These are phyloP conservation scores for Aspergillus proliferans DNA, from an alignment of 2,329 filamentous ascomycete genomes.

Conservation along the genomic window DNA sequence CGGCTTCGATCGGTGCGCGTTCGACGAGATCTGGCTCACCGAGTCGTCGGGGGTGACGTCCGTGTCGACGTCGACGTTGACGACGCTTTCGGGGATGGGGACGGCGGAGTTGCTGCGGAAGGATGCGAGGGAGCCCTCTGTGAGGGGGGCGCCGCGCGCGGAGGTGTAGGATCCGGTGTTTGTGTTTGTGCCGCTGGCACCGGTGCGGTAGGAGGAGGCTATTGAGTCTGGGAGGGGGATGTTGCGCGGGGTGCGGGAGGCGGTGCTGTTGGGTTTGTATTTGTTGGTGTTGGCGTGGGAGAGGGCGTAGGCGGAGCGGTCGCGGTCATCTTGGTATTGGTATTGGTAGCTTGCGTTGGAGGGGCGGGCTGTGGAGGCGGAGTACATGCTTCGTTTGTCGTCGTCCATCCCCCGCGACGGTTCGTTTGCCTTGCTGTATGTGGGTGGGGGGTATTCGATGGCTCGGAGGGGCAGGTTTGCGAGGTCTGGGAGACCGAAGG, in stretches of 20 bases:
- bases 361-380: conserved; percentile 32
- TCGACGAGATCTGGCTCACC: conserved; percentile 57
- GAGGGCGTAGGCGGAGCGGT: not conserved
- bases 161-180: conserved; percentile 12
- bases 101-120: conserved; percentile 16
- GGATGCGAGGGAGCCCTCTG: conserved; percentile 14
- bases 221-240: conserved; percentile 28
- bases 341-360: conserved; percentile 21
- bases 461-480: conserved; percentile 32
- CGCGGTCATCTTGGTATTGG: not conserved
- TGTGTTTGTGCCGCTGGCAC: conserved; percentile 8
- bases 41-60: conserved; percentile 77
- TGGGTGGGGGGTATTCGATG: conserved; percentile 36
- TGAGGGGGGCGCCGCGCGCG: conserved; percentile 22
- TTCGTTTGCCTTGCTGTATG: conserved; percentile 39
- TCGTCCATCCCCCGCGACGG: conserved; percentile 22
- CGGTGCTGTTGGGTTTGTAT: conserved; percentile 17
- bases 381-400: conserved; percentile 27
- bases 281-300: not conserved
- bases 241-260: conserved; percentile 31
- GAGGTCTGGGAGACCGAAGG: conserved; percentile 26
- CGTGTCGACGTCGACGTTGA: conserved; percentile 32
- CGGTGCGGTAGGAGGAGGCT: conserved; percentile 19
- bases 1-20: conserved; percentile 10
- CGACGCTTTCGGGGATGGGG: conserved; percentile 27